phyloP scores from a whole-genome alignment of 768 basidiomycete species.

The Suillus tomentosus region DNA sequence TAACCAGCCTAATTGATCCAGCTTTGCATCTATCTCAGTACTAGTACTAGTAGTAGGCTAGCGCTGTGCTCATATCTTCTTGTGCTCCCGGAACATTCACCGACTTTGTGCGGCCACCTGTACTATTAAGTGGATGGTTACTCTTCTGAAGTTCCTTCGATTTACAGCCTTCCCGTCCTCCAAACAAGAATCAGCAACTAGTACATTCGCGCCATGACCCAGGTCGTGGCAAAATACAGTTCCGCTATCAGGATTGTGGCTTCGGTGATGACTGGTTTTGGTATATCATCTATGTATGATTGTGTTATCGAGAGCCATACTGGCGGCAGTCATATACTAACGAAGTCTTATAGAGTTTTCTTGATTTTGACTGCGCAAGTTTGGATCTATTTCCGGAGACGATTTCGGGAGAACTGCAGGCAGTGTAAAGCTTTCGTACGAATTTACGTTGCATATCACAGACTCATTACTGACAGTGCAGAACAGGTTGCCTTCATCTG shows the following conservation, averaged over 20 bases:
- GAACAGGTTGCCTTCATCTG: conserved; percentile 3
- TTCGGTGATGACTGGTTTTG: conserved; percentile 1
- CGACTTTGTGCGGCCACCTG: neutral
- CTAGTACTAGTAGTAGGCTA: too few relatives aligned
- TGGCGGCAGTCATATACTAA: neutral
- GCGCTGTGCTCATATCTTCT: neutral
- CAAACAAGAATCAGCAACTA: neutral
- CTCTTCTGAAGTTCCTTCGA: neutral
- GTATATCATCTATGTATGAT: conserved; percentile 6
- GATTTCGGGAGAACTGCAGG: neutral
- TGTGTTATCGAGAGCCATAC: neutral
- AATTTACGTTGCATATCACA: neutral
- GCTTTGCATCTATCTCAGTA: too few relatives aligned
- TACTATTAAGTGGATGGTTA: neutral
- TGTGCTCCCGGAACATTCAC: neutral
- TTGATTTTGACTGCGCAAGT: conserved; percentile 3
- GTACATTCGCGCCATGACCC: neutral
- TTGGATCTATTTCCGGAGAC: neutral
- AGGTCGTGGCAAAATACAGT: neutral
- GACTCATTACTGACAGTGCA: neutral
- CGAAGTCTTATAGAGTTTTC: neutral
- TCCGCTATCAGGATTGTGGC: neutral
- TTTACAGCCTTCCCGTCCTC: neutral
- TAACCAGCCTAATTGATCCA: too few relatives aligned
- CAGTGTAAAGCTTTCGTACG: neutral